phyloP scores from a whole-genome alignment of 106 monocot genomes.

The Gastrodia elata region DNA sequence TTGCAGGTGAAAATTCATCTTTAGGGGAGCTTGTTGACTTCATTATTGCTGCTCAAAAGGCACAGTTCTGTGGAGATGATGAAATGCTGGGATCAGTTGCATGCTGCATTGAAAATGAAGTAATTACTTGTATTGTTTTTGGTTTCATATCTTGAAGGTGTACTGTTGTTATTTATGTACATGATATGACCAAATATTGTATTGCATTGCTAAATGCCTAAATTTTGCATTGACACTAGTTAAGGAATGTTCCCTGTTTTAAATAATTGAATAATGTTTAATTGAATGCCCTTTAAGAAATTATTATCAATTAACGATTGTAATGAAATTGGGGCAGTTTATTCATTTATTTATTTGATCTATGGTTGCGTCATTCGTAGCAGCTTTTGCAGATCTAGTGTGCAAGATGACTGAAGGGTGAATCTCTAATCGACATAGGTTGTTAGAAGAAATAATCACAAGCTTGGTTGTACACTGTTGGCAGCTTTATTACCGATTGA shows the following conservation, averaged over 20 bases:
- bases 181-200: neutral
- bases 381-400: too few relatives aligned
- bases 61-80: slow-evolving; percentile 10
- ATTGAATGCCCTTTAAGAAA: neutral
- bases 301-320: neutral
- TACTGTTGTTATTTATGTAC: neutral
- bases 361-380: too few relatives aligned
- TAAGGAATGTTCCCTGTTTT: neutral
- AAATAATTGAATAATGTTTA: neutral
- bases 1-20: slow-evolving; percentile 41
- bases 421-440: too few relatives aligned
- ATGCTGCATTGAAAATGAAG: slow-evolving; percentile 17
- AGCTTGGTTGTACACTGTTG: too few relatives aligned
- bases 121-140: slow-evolving; percentile 6
- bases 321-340: neutral
- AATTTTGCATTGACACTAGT: neutral
- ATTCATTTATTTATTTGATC: too few relatives aligned
- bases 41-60: slow-evolving; percentile 38
- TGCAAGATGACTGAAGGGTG: too few relatives aligned
- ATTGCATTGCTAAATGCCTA: neutral
- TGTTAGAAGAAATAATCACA: too few relatives aligned
- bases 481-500: too few relatives aligned
- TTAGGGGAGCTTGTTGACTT: slow-evolving; percentile 45
- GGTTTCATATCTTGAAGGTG: neutral
- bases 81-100: slow-evolving; percentile 12